Conservation (phyloP, 352 stramenopile genomes). For the Pythium brachiatum region DNA sequence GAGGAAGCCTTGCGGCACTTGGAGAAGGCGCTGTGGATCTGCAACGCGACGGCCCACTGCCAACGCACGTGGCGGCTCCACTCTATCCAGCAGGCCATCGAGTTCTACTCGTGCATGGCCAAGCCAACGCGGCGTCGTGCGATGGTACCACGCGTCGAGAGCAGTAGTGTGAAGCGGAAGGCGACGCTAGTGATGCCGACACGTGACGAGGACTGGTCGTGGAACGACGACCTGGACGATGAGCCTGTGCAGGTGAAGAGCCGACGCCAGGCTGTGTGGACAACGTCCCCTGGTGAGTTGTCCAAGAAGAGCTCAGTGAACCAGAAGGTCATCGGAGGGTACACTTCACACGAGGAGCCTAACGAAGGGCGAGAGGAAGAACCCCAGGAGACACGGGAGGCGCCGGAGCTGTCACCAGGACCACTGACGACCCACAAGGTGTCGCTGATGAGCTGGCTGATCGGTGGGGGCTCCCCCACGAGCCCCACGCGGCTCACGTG, state of each 20-base stretch:
- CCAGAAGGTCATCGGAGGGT: neutral
- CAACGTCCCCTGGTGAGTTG: constrained; percentile 4
- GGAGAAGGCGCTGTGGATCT: constrained; percentile 35
- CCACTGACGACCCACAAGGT: constrained; percentile 10
- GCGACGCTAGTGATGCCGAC: constrained; percentile 4
- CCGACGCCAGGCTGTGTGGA: constrained; percentile 9
- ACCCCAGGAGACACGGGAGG: neutral
- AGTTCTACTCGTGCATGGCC: constrained; percentile 45
- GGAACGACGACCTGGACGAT: neutral
- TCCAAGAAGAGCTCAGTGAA: no score
- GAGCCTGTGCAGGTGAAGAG: neutral
- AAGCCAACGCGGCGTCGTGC: constrained; percentile 28
- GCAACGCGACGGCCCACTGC: constrained; percentile 45
- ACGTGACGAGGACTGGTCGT: neutral
- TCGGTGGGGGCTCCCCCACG: neutral
- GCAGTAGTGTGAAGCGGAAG: neutral
- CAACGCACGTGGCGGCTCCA: constrained; percentile 31
- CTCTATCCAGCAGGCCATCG: constrained; percentile 52
- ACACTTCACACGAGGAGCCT: neutral
- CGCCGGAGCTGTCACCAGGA: neutral
- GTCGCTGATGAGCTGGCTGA: constrained; percentile 14
- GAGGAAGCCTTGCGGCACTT: constrained; percentile 41
- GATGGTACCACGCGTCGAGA: constrained; percentile 12
- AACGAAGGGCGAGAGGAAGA: neutral
- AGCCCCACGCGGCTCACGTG: constrained; percentile 1